Conservation (phyloP, 1,139 yeast genomes). For the Zygoascus meyerae region DNA sequence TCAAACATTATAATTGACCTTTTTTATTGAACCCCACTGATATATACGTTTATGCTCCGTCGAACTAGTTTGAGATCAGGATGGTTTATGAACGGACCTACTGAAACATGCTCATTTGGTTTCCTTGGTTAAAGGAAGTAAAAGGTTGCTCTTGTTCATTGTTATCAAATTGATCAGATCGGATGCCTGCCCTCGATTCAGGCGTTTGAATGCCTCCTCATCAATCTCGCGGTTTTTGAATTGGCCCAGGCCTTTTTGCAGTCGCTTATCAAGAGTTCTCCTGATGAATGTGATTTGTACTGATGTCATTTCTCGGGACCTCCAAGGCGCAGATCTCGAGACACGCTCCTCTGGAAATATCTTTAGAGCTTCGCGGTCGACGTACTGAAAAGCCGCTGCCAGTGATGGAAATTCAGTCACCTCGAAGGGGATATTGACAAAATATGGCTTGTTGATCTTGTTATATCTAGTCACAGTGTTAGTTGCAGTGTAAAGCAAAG, state of each 20-base stretch:
- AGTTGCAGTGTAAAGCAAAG: background rate
- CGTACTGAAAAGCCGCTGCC: constrained; percentile 21
- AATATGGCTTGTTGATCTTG: constrained; percentile 2
- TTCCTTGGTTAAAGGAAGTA: constrained; percentile 3
- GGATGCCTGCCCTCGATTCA: constrained; percentile 15
- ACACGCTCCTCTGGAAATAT: constrained; percentile 15
- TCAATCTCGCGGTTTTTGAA: constrained; percentile 9
- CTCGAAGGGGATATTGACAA: background rate
- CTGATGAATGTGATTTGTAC: constrained; percentile 13
- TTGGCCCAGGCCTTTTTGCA: background rate
- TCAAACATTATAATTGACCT: too few species aligned
- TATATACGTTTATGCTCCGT: too few species aligned
- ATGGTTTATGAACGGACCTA: too few species aligned
- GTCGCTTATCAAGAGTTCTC: background rate
- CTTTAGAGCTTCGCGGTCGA: constrained; percentile 18
- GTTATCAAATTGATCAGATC: constrained; percentile 14
- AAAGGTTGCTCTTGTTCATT: constrained; percentile 3
- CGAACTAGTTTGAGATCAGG: too few species aligned
- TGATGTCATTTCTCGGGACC: constrained; percentile 18
- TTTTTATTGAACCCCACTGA: too few species aligned
- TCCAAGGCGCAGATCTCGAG: constrained; percentile 22
- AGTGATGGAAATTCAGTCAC: background rate
- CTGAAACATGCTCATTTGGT: too few species aligned
- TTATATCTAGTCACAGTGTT: background rate
- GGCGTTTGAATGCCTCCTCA: background rate